These are phyloP conservation scores for Yamadazyma atlantica DNA, from an alignment of 1,139 yeast species.

Conservation along the genomic window DNA sequence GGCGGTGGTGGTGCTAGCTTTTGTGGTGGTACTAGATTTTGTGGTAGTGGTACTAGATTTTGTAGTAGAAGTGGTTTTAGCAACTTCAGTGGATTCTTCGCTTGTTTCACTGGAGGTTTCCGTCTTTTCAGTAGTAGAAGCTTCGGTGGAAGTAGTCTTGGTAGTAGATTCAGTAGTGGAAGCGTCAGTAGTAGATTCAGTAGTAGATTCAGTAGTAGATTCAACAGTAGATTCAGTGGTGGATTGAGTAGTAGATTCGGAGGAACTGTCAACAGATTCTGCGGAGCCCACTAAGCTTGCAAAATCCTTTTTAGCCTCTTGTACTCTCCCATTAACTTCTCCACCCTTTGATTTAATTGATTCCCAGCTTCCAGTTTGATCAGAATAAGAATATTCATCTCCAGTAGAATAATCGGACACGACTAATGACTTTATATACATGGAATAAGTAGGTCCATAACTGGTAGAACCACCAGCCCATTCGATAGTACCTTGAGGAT, in stretches of 20 bases:
- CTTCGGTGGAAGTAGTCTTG: slow-evolving; percentile 2
- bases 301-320: slow-evolving; percentile 51
- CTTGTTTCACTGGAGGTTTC: slow-evolving; percentile 1
- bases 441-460: slow-evolving; percentile 67
- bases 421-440: slow-evolving; percentile 59
- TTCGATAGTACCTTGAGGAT: slow-evolving; percentile 67
- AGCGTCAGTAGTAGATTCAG: slow-evolving; percentile 3
- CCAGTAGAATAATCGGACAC: slow-evolving; percentile 86
- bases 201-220: slow-evolving; percentile 1
- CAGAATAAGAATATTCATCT: slow-evolving; percentile 60
- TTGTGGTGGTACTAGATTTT: neutral
- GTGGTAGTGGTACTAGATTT: slow-evolving; percentile 5
- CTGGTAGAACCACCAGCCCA: slow-evolving; percentile 88
- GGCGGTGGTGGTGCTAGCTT: slow-evolving; percentile 5
- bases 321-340: slow-evolving; percentile 57
- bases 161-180: neutral
- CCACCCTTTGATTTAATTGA: slow-evolving; percentile 70
- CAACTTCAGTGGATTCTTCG: too few species aligned
- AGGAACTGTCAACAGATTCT: slow-evolving; percentile 4
- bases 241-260: slow-evolving; percentile 4
- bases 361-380: slow-evolving; percentile 63
- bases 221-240: slow-evolving; percentile 5
- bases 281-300: slow-evolving; percentile 30
- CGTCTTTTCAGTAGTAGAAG: slow-evolving; percentile 3
- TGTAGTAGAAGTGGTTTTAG: neutral